Conservation (phyloP, 352 stramenopile species). For the Discostella stelligera region DNA sequence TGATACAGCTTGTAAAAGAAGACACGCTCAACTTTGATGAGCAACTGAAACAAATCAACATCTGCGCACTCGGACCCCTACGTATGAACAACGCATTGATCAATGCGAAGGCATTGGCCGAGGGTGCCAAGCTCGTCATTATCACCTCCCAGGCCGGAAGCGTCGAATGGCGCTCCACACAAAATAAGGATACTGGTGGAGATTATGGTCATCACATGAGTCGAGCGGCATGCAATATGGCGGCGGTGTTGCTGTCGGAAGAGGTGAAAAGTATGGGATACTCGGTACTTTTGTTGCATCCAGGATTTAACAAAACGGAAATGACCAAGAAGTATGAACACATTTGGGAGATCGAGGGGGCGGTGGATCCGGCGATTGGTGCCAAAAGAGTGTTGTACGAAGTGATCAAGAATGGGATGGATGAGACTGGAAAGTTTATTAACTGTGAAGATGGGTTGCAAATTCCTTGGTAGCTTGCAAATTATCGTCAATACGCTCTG, state of each 20-base stretch:
- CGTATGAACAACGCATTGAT: conserved; percentile 63
- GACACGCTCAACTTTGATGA: conserved; percentile 83
- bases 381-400: conserved; percentile 84
- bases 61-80: conserved; percentile 80
- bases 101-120: conserved; percentile 47
- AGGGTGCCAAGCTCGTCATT: conserved; percentile 75
- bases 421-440: conserved; percentile 78
- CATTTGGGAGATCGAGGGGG: conserved; percentile 85
- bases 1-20: conserved; percentile 60
- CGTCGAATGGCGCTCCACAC: conserved; percentile 77
- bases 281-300: conserved; percentile 76
- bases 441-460: conserved; percentile 83
- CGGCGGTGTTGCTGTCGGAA: conserved; percentile 66
- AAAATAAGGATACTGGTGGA: conserved; percentile 74
- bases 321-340: conserved; percentile 85
- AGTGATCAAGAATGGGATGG: conserved; percentile 65
- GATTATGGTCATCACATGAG: conserved; percentile 86
- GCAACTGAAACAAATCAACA: conserved; percentile 85
- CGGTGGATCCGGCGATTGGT: conserved; percentile 74
- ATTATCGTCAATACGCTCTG: no score
- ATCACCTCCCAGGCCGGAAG: conserved; percentile 84
- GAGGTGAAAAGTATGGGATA: conserved; percentile 79
- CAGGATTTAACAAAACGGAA: conserved; percentile 83
- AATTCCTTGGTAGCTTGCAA: conserved; percentile 80
- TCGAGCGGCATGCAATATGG: conserved; percentile 81